Evolutionary conservation across 306 rosid genomes (phyloP).

Genomic region (Medicago arabica): DNA sequence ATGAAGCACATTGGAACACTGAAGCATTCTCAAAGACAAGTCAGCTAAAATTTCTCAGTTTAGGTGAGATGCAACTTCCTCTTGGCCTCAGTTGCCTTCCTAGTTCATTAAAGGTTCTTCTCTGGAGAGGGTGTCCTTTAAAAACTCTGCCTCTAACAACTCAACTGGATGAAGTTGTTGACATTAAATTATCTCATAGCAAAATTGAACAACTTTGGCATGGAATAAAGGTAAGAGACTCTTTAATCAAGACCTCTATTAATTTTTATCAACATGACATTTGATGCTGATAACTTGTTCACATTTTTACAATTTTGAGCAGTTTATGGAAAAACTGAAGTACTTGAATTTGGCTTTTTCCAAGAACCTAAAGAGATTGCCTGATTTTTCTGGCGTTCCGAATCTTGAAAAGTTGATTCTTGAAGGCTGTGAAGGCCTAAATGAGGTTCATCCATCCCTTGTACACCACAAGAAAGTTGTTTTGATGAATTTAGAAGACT

Average conservation of each 20-base stretch:
- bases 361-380: background rate
- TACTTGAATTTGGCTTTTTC: slow-evolving; percentile 33
- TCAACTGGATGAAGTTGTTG: slow-evolving; percentile 25
- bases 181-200: slow-evolving; percentile 23
- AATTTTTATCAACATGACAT: background rate
- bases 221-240: slow-evolving; percentile 23
- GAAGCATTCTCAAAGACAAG: slow-evolving; percentile 38
- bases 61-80: slow-evolving; percentile 17
- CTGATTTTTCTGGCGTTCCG: slow-evolving; percentile 19
- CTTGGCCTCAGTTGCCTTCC: slow-evolving; percentile 28
- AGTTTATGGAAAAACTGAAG: slow-evolving; percentile 30
- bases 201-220: slow-evolving; percentile 35
- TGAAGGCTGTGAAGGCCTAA: slow-evolving; percentile 8
- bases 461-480: slow-evolving; percentile 22
- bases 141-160: slow-evolving; percentile 16
- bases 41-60: slow-evolving; percentile 29
- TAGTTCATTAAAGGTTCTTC: slow-evolving; percentile 22
- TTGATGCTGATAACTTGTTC: background rate
- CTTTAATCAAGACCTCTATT: background rate
- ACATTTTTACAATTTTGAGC: background rate
- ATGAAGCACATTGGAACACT: slow-evolving; percentile 11
- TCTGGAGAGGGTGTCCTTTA: slow-evolving; percentile 37
- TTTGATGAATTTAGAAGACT: background rate
- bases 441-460: slow-evolving; percentile 33
- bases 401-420: slow-evolving; percentile 29